phyloP scores from a whole-genome alignment of 1,139 yeast species.

The Pichia sp. region DNA sequence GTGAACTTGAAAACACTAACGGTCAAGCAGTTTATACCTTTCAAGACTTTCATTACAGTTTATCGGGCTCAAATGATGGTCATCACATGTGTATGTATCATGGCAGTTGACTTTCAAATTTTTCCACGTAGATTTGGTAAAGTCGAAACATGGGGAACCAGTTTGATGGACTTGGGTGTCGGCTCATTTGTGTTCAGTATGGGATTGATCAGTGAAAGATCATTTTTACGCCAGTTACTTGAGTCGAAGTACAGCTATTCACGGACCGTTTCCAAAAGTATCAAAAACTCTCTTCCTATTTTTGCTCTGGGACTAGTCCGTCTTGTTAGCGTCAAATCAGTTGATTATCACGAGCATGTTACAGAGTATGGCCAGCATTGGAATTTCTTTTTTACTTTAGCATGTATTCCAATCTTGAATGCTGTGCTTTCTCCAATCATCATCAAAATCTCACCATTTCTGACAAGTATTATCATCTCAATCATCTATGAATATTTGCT shows the following conservation, averaged over 20 bases:
- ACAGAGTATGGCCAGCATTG: constrained; percentile 95
- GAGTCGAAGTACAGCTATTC: constrained; percentile 33
- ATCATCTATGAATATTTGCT: constrained; percentile 56
- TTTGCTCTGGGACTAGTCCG: constrained; percentile 67
- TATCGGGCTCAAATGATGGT: constrained; percentile 87
- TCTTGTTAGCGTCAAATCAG: constrained; percentile 67
- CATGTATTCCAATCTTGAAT: constrained; percentile 61
- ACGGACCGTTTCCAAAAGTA: constrained; percentile 41
- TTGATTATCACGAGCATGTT: constrained; percentile 92
- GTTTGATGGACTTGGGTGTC: constrained; percentile 94
- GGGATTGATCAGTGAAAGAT: constrained; percentile 82
- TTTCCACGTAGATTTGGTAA: constrained; percentile 94
- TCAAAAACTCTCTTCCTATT: constrained; percentile 55
- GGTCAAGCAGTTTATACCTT: constrained; percentile 39
- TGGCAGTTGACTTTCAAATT: constrained; percentile 85
- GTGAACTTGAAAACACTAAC: constrained; percentile 24
- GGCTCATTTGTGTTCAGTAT: constrained; percentile 98
- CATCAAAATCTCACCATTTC: constrained; percentile 51
- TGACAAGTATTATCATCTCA: constrained; percentile 58
- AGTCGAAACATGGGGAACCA: constrained; percentile 98
- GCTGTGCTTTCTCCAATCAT: constrained; percentile 55
- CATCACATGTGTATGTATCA: constrained; percentile 77
- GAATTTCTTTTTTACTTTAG: constrained; percentile 92
- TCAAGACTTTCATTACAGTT: constrained; percentile 69
- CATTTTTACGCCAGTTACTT: constrained; percentile 43